Conservation (phyloP, 192 early-diverging fungal species). For the Coemansia sp. region DNA sequence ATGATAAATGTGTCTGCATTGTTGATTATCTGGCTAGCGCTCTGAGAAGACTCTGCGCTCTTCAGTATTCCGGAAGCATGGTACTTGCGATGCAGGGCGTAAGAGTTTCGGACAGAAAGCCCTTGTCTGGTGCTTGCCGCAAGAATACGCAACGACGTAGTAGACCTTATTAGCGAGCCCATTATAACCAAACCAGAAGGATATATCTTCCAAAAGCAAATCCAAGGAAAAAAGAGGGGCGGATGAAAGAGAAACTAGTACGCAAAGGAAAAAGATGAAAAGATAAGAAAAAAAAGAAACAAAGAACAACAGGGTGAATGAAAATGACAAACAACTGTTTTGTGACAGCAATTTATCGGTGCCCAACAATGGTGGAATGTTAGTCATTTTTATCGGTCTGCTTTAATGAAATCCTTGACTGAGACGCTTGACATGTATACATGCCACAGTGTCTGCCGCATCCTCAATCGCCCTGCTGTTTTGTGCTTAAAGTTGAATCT, state of each 20-base stretch:
- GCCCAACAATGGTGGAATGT: too few relatives aligned
- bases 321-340: too few relatives aligned
- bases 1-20: slow-evolving; percentile 62
- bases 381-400: too few relatives aligned
- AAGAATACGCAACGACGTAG: slow-evolving; percentile 6
- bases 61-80: neutral
- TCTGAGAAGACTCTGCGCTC: neutral
- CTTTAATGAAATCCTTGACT: too few relatives aligned
- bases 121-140: neutral
- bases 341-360: too few relatives aligned
- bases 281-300: slow-evolving; percentile 13
- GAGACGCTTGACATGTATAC: too few relatives aligned
- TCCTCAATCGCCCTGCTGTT: too few relatives aligned
- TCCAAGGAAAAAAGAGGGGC: neutral
- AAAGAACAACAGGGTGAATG: neutral
- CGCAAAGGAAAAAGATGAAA: neutral
- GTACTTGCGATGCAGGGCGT: neutral
- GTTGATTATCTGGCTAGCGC: slow-evolving; percentile 5
- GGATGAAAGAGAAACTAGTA: neutral
- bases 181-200: neutral
- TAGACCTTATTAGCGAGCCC: neutral
- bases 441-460: too few relatives aligned
- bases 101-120: neutral
- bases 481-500: too few relatives aligned
- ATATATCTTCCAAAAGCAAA: neutral